A percentile compares a stretch with the other conserved stretches of the same genome.
Evolutionary conservation across 805 yeast genomes (phyloP).

Genomic region (Kuraishia floccosa): DNA sequence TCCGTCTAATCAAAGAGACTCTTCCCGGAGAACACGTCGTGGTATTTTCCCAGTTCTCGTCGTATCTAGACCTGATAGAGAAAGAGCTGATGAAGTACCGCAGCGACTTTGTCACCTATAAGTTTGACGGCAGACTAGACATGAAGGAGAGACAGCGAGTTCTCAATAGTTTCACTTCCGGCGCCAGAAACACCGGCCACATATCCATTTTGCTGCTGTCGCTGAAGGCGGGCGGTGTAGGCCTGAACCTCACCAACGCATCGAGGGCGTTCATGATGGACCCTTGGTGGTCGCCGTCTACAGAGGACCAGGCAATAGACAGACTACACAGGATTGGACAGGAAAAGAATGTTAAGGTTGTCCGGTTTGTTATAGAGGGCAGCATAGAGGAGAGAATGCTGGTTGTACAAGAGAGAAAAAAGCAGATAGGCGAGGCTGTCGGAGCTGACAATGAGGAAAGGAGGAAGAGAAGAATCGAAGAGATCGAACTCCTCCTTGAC

Average conservation of each 20-base stretch:
- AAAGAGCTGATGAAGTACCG: constrained; percentile 34
- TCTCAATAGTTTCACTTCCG: constrained; percentile 38
- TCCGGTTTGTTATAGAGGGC: constrained; percentile 70
- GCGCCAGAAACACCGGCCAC: constrained; percentile 13
- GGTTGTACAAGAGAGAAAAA: constrained; percentile 74
- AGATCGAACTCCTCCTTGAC: constrained; percentile 49
- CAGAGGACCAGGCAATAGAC: constrained; percentile 87
- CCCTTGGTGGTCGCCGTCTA: constrained; percentile 96
- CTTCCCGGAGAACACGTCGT: constrained; percentile 64
- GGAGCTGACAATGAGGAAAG: constrained; percentile 69
- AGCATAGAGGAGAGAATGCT: constrained; percentile 87
- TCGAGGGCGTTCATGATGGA: constrained; percentile 84
- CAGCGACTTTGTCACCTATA: constrained; percentile 40
- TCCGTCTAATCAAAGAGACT: constrained; percentile 39
- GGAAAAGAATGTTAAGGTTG: constrained; percentile 54
- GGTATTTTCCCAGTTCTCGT: constrained; percentile 85
- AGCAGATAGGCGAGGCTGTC: constrained; percentile 70
- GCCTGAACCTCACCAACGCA: constrained; percentile 78
- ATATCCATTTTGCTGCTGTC: constrained; percentile 50
- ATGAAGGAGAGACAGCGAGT: constrained; percentile 55
- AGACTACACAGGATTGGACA: constrained; percentile 90
- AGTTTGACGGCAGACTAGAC: constrained; percentile 76
- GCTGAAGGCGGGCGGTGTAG: constrained; percentile 91
- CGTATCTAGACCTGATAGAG: constrained; percentile 68
- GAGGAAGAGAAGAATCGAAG: constrained; percentile 58